Evolutionary conservation across 768 basidiomycete genomes (phyloP), one percentile per base, ranked within the genome.

Genomic region (Hortiboletus campestris): DNA sequence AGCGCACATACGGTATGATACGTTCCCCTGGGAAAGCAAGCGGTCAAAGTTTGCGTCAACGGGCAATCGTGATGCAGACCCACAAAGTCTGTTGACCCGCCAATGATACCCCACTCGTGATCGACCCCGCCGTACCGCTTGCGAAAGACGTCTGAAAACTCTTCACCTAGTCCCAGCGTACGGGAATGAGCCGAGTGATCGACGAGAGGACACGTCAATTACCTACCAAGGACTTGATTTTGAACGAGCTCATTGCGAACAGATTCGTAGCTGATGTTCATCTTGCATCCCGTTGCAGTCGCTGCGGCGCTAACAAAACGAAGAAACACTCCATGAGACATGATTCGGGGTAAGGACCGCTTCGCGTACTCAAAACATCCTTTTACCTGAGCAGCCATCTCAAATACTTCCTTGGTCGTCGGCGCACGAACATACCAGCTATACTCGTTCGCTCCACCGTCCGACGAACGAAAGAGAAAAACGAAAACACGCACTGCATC

Each of bases 31-130:
- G 6, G 1, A 31, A 58, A 14, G 52, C 22, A 8, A 36, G 38
- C 20, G 28, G 17, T 55, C 45, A 56, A 48, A 4, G 11, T 47
- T 32, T 19, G 12, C 38, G 9, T 25, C 20, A 34, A 10, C n/a
- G 40, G 28, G 14, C 20, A 12, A 22, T 46, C 34, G 34, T 1
- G 38, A 44, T 13, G n/a, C 12, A 36, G 11, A 73, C 86, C 73
- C 61, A 91, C 90, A 58, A 93, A 93, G 67, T 92, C 90, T 1
- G 90, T 92, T 11, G 89, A 91, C 5, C 87, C 90, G 50, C 80
- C 77, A n/a, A 74, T 71, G 61, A 86, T 86, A 36, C 88, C 84
- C 76, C 81, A 84, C 56, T 78, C 78, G 58, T 84, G 80, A 64
- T 85, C 83, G 46, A 86, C 74, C 6, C 71, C 69, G 0, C 85